Evolutionary conservation across 305 asterid genomes (phyloP).

Genomic region (Solanum hybrid): DNA sequence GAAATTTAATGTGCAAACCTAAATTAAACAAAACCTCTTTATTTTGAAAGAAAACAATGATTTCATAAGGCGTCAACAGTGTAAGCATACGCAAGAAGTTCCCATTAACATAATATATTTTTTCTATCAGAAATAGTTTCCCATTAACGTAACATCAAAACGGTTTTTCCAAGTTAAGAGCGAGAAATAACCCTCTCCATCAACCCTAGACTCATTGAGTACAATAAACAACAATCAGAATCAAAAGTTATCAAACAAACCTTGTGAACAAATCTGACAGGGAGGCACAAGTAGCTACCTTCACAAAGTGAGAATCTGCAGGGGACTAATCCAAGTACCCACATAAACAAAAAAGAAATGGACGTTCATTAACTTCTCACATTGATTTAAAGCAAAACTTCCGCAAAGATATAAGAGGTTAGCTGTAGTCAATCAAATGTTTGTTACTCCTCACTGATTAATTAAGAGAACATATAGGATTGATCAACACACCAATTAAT

Average conservation of each 20-base stretch:
- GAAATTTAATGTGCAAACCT: not conserved
- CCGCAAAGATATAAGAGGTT: not conserved
- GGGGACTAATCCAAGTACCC: slow-evolving; percentile 34
- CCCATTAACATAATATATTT: not conserved
- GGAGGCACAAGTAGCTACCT: slow-evolving; percentile 76
- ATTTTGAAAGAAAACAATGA: not conserved
- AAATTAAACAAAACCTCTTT: not conserved
- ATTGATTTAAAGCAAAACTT: not conserved
- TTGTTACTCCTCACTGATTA: not conserved
- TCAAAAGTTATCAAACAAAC: slow-evolving; percentile 26
- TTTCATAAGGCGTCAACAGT: not conserved
- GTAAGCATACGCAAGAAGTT: not conserved
- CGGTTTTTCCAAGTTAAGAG: not conserved
- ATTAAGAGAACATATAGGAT: not conserved
- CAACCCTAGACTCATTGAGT: not conserved
- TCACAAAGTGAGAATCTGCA: slow-evolving; percentile 51
- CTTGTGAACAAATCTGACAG: slow-evolving; percentile 73
- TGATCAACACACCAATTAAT: not conserved
- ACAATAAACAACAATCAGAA: not conserved
- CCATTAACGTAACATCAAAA: not conserved
- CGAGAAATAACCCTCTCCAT: not conserved
- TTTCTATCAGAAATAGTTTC: not conserved
- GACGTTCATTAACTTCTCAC: not conserved
- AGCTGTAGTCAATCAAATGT: not conserved
- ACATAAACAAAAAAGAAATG: not conserved